phyloP scores from a whole-genome alignment of 495 filamentous ascomycete species.

The Trichoderma virens region DNA sequence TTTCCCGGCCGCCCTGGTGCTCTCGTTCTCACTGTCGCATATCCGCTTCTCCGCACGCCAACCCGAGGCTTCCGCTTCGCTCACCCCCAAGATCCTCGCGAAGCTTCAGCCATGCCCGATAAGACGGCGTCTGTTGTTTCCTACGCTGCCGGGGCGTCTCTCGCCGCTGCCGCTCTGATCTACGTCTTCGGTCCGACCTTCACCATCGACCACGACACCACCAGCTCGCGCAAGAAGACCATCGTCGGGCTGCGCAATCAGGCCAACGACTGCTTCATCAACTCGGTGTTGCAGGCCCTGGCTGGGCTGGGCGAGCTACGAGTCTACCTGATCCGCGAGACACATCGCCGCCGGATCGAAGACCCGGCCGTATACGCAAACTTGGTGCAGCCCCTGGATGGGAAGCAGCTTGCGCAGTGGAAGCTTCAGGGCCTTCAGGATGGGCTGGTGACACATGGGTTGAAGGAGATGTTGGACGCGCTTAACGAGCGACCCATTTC shows the following conservation, averaged over 20 bases:
- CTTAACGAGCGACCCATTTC: conserved; percentile 92
- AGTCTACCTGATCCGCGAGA: conserved; percentile 80
- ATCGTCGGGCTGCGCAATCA: conserved; percentile 85
- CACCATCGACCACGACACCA: conserved; percentile 75
- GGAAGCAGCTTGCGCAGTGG: conserved; percentile 41
- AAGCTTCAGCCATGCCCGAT: conserved; percentile 59
- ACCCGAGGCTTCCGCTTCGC: conserved; percentile 7
- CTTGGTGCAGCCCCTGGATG: conserved; percentile 30
- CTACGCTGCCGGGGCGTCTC: conserved; percentile 91
- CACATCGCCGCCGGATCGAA: conserved; percentile 71
- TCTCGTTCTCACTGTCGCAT: neutral
- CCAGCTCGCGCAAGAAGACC: conserved; percentile 66
- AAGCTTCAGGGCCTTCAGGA: conserved; percentile 68
- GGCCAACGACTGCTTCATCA: conserved; percentile 99
- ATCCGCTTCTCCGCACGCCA: neutral
- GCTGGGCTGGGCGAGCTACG: conserved; percentile 92
- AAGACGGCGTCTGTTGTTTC: conserved; percentile 77
- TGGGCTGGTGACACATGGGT: conserved; percentile 73
- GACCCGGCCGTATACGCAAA: conserved; percentile 62
- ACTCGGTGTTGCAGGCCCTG: conserved; percentile 88
- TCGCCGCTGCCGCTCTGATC: conserved; percentile 90
- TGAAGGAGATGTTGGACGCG: conserved; percentile 89
- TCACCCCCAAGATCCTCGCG: neutral
- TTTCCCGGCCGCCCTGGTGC: neutral
- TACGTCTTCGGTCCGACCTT: conserved; percentile 97